phyloP scores from a whole-genome alignment of 2,329 filamentous ascomycete genomes.

The Aureobasidium vineae region DNA sequence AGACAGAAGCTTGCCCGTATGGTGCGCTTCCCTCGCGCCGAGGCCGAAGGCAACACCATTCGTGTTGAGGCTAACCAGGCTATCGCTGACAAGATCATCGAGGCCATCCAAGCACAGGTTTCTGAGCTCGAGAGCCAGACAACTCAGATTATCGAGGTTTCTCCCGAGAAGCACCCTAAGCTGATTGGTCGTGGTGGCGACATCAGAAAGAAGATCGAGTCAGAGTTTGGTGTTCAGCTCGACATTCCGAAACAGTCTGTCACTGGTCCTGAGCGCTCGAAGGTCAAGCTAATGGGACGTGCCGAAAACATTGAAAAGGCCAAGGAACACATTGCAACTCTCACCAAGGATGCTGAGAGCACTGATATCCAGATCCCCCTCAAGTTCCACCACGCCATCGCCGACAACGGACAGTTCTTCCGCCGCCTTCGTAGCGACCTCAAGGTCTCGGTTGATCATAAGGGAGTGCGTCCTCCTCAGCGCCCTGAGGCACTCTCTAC shows the following conservation, averaged over 20 bases:
- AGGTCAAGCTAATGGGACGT: constrained; percentile 80
- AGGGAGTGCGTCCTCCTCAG: constrained; percentile 70
- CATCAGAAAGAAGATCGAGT: constrained; percentile 78
- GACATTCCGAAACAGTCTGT: constrained; percentile 79
- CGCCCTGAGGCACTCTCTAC: constrained; percentile 57
- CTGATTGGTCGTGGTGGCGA: constrained; percentile 93
- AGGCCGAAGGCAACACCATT: constrained; percentile 72
- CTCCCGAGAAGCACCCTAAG: constrained; percentile 82
- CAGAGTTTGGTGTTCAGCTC: constrained; percentile 79
- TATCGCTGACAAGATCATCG: constrained; percentile 84
- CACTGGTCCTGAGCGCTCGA: constrained; percentile 71
- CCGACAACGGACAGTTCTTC: constrained; percentile 92
- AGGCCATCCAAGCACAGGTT: constrained; percentile 77
- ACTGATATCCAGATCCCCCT: constrained; percentile 83
- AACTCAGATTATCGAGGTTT: constrained; percentile 74
- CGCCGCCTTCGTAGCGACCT: constrained; percentile 81
- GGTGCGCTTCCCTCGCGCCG: constrained; percentile 89
- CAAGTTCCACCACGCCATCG: constrained; percentile 76
- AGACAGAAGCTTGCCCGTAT: constrained; percentile 79
- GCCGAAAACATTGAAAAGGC: constrained; percentile 77
- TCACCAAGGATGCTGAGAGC: constrained; percentile 83
- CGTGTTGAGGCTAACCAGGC: constrained; percentile 81
- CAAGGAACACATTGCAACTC: constrained; percentile 74
- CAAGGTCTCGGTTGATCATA: constrained; percentile 89
- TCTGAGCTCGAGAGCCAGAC: constrained; percentile 80